Percentiles rank a stretch among this genome's conserved stretches.
Conservation (phyloP, 2,329 filamentous ascomycete species). For the Zalaria obscura region DNA sequence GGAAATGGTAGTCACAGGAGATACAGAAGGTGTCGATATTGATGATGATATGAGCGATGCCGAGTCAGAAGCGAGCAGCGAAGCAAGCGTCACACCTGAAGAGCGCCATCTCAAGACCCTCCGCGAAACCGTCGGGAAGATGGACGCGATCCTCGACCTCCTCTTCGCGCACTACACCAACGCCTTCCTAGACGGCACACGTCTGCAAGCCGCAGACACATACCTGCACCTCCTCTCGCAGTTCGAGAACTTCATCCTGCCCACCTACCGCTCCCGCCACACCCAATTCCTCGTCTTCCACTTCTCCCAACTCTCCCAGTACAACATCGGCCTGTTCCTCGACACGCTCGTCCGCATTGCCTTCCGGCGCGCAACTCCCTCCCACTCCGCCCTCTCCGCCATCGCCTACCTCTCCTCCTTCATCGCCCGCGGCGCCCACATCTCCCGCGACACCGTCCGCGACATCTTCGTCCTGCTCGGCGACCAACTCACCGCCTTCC, state of each 20-base stretch:
- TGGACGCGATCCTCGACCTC: conserved; percentile 78
- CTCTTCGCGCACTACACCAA: conserved; percentile 74
- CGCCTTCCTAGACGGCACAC: conserved; percentile 54
- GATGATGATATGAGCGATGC: conserved; percentile 47
- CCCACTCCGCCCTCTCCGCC: conserved; percentile 69
- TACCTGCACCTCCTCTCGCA: conserved; percentile 72
- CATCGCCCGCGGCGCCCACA: conserved; percentile 74
- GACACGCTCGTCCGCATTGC: conserved; percentile 75
- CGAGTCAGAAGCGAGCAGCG: conserved; percentile 53
- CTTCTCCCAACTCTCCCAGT: conserved; percentile 70
- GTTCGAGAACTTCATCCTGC: conserved; percentile 77
- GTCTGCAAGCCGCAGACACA: conserved; percentile 53
- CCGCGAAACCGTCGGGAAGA: conserved; percentile 73
- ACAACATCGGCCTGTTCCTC: conserved; percentile 69
- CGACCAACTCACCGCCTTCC: conserved; percentile 60
- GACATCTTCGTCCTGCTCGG: conserved; percentile 71
- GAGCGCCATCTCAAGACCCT: conserved; percentile 52
- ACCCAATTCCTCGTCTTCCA: conserved; percentile 95
- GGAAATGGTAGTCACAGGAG: conserved; percentile 52
- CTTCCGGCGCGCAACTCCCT: conserved; percentile 62
- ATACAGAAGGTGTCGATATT: conserved; percentile 36
- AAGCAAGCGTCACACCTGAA: conserved; percentile 43
- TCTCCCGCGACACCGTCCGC: conserved; percentile 62
- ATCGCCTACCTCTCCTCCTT: conserved; percentile 91
- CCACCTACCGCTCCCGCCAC: conserved; percentile 81